Conservation (phyloP, 2,329 filamentous ascomycete genomes). For the Ophiostoma triangulosporum region DNA sequence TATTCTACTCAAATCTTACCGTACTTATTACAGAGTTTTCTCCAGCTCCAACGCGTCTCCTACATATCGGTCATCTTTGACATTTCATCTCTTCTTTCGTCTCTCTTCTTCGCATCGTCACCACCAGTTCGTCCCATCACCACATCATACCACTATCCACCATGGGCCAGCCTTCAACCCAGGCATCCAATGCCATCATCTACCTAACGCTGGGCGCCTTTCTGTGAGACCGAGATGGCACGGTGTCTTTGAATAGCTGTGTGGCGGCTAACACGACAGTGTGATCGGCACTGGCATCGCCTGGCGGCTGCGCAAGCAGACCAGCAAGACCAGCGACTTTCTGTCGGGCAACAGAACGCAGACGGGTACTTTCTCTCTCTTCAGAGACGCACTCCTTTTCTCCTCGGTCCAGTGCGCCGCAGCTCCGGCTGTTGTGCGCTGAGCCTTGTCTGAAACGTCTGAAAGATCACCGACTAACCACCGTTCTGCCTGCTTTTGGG, state of each 20-base stretch:
- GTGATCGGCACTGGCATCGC: slow-evolving; percentile 47
- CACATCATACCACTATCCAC: slow-evolving; percentile 1
- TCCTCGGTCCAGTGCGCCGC: background rate
- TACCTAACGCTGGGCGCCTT: slow-evolving; percentile 69
- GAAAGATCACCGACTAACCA: slow-evolving; percentile 9
- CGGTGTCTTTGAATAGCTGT: too few species aligned
- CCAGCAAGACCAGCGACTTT: slow-evolving; percentile 53
- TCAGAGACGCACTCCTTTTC: background rate
- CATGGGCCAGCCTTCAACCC: slow-evolving; percentile 63
- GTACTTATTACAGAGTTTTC: too few species aligned
- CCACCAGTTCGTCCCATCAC: background rate
- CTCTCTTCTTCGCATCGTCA: background rate
- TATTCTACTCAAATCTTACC: too few species aligned
- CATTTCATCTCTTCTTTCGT: background rate
- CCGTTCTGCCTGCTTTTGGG: slow-evolving; percentile 1
- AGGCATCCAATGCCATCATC: slow-evolving; percentile 72
- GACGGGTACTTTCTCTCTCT: slow-evolving; percentile 42
- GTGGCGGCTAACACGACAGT: slow-evolving; percentile 26
- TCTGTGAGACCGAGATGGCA: slow-evolving; percentile 36
- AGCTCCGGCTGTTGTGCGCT: background rate
- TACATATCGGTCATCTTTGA: too few species aligned
- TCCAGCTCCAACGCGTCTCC: too few species aligned
- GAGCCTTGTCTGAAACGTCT: background rate
- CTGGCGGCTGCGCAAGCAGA: slow-evolving; percentile 47
- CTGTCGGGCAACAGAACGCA: slow-evolving; percentile 69